These are phyloP conservation scores for Melanogaster broomeanus DNA, from an alignment of 768 basidiomycete species.

Conservation along the genomic window DNA sequence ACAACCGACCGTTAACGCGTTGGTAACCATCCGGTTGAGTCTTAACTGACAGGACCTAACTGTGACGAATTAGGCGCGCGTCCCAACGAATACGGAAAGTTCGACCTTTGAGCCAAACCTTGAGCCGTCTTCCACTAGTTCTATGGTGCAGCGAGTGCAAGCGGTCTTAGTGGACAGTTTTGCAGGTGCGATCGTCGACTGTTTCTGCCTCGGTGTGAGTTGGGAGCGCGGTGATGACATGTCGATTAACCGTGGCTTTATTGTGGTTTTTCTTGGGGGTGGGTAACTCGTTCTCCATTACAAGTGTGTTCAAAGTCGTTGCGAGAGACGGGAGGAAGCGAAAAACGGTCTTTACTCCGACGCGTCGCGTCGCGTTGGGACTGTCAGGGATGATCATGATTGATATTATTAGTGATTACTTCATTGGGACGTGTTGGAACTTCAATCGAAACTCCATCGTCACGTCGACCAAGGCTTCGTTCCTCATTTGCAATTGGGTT, in stretches of 20 bases:
- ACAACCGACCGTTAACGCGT: constrained; percentile 56
- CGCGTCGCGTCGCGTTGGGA: no score
- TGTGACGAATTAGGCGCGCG: background rate
- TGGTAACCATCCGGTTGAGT: constrained; percentile 39
- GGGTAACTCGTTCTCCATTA: constrained; percentile 46
- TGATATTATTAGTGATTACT: no score
- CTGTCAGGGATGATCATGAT: no score
- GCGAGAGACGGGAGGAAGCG: no score
- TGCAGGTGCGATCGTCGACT: constrained; percentile 16
- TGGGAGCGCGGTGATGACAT: no score
- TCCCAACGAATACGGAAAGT: background rate
- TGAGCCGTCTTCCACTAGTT: constrained; percentile 41
- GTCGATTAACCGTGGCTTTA: constrained; percentile 19
- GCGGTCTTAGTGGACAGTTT: constrained; percentile 31
- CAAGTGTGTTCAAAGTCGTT: no score
- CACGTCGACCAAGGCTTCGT: no score
- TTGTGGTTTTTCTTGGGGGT: constrained; percentile 44
- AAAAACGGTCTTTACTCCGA: no score
- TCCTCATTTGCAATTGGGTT: no score
- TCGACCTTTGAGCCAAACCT: constrained; percentile 26
- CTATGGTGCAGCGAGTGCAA: constrained; percentile 60
- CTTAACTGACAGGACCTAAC: constrained; percentile 54
- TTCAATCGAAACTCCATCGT: no score
- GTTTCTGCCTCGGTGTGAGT: constrained; percentile 2
- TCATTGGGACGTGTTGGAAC: no score